A percentile compares a stretch with the other conserved stretches of the same genome.
Conservation (phyloP, 2,329 filamentous ascomycete genomes). For the Colletotrichum tofieldiae region DNA sequence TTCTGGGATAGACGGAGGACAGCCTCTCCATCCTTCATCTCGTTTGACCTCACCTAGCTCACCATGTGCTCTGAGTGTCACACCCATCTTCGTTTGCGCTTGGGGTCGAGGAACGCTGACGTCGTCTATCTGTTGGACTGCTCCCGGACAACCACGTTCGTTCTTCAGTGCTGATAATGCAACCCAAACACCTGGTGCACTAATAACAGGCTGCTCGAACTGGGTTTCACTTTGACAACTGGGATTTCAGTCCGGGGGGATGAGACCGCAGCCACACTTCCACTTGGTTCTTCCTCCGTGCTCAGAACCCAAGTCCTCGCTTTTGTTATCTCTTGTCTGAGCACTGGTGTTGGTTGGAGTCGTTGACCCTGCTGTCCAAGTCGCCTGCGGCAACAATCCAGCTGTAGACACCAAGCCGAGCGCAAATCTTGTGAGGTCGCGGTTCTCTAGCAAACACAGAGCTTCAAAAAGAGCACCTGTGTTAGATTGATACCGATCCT, state of each 20-base stretch:
- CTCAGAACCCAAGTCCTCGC: background rate
- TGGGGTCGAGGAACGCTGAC: background rate
- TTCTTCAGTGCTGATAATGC: background rate
- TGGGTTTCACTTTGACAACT: background rate
- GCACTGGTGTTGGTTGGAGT: background rate
- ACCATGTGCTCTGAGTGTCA: conserved; percentile 1
- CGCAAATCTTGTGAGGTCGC: background rate
- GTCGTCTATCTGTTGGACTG: background rate
- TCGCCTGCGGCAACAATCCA: background rate
- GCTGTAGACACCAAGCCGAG: background rate
- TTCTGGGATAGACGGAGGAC: conserved; percentile 8
- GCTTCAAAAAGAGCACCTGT: background rate
- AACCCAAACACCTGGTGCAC: background rate
- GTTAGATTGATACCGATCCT: background rate
- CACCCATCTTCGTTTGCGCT: background rate
- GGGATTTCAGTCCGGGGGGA: background rate
- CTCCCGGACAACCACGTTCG: no score
- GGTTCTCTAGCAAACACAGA: background rate
- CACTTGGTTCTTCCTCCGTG: background rate
- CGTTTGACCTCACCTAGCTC: conserved; percentile 9
- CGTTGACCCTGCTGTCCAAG: background rate
- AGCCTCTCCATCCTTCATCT: background rate
- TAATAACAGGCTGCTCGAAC: background rate
- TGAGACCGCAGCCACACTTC: background rate
- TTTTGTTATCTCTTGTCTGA: background rate